Evolutionary conservation across 768 basidiomycete genomes (phyloP), one percentile per base, ranked within the genome.

Genomic region (Mrakia blollopis): DNA sequence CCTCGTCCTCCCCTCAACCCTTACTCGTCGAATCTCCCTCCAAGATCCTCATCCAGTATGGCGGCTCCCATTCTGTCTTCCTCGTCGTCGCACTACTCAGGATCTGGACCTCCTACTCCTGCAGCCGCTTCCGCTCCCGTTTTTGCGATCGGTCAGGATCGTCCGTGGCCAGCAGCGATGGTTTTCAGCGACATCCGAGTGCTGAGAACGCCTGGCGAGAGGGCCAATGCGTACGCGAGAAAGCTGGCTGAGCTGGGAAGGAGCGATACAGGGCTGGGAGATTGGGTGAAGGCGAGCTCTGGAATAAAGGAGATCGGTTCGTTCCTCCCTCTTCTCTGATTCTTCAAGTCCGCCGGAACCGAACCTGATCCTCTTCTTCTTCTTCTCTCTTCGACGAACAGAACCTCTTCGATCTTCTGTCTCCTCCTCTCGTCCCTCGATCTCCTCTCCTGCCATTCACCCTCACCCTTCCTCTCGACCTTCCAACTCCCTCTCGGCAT

Each of bases 161-260:
- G 70, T 11, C 67, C 32, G 14, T 77, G 73, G 76, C 81, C 77
- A 37, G 74, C 77, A 37, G 90, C 91, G 18, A 88, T 94, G 89
- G 86, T 87, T 79, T 91, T 87, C 80, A 85, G 86, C 62, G 92
- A 95, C 80, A 86, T 94, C 5, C 80, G 86, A 41, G 81, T 83
- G 21, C 86, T 87, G 82, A 87, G 85, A 79, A 89, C 86, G 39
- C 80, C 90, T 3, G 78, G 88, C 6, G 93, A 94, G 80, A 87
- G 93, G 68, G 91, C 90, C 77, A 81, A 84, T 32, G 88, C 89
- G 52, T 95, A 94, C 80, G 90, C 91, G 35, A 85, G 86, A 79
- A 94, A 93, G 85, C 92, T 94, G 79, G 92, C 92, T 80, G 92
- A 94, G 81, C 83, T 95, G 28, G 88, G 88, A 74, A 85, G 86